Evolutionary conservation across 1,284 basidiomycete species (phyloP), one percentile per base, ranked within the genome.

Genomic region (Ustanciosporium gigantosporum): DNA sequence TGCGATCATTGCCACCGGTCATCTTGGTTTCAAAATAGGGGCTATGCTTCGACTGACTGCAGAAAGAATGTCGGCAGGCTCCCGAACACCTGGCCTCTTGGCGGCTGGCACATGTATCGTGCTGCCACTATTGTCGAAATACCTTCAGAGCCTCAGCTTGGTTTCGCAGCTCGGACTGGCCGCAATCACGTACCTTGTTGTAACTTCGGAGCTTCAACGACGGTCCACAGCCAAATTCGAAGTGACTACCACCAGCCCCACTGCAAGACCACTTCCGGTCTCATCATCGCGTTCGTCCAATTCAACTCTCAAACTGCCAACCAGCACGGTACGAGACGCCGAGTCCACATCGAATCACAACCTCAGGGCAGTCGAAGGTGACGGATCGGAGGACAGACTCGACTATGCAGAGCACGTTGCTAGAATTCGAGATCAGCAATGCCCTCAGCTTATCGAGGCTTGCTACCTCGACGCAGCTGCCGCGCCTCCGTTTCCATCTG

Each of bases 391-490:
- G 17, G 17, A 9, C 36, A 9, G 36, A 9, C 17, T 37, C 21
- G 36, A 41, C 25, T 41, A 19, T 27, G 39, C 53, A 1, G 31
- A 47, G 13, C 44, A n/a, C 3, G 53, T 64, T 2, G 35, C 43
- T 0, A 38, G 22, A 11, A 36, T 53, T 17, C 53, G 53, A 14
- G 36, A n/a, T 19, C 34, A 43, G 6, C 42, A 64, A 23, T 64
- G 60, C 21, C 53, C 60, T 0, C 53, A 57, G 23, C 49, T 64
- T 1, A 2, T 36, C n/a, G 60, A 58, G 15, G 60, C 49, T 4
- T 64, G 53, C 47, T 78, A 76, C 34, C 68, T 79, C 25, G 78
- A 79, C 47, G 49, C 68, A 25, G 69, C 77, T 1, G 75, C 73
- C 1, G 62, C 74, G 1, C 75, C 76, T 6, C 77, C 76, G 2